Conservation (phyloP, 768 basidiomycete species). For the Terana coerulea region DNA sequence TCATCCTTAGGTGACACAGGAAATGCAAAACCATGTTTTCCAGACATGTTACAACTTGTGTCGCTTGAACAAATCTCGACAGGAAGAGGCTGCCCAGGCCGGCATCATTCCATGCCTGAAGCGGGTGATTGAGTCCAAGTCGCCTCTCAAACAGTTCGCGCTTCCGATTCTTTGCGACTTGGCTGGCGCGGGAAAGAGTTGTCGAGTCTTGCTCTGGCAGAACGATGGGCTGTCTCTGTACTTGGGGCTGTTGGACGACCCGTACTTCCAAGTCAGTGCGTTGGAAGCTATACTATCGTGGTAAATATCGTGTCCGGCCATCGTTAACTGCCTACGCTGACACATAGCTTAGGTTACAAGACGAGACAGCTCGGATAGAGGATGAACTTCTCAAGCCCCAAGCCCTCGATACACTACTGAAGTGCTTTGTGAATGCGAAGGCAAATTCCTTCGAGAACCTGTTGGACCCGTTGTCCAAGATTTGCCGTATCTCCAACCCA, state of each 20-base stretch:
- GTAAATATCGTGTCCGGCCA: constrained; percentile 46
- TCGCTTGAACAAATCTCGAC: constrained; percentile 87
- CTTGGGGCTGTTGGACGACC: constrained; percentile 71
- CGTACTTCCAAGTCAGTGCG: constrained; percentile 90
- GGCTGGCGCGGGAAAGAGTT: constrained; percentile 91
- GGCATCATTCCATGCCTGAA: constrained; percentile 92
- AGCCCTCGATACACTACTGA: constrained; percentile 64
- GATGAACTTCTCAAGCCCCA: constrained; percentile 72
- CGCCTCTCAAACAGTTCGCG: constrained; percentile 95
- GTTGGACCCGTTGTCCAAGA: constrained; percentile 89
- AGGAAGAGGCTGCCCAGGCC: constrained; percentile 96
- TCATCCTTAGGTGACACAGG: constrained; percentile 45
- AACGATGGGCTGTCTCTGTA: constrained; percentile 87
- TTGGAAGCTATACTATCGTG: constrained; percentile 89
- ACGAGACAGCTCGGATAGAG: constrained; percentile 92
- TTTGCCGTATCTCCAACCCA: constrained; percentile 72
- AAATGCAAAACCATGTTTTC: constrained; percentile 96
- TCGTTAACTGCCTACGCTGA: too few relatives aligned
- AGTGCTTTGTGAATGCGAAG: constrained; percentile 81
- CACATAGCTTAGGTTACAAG: constrained; percentile 83
- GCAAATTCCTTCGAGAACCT: constrained; percentile 90
- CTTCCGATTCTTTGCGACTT: constrained; percentile 96
- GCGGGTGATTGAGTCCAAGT: constrained; percentile 81
- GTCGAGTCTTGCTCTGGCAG: constrained; percentile 87
- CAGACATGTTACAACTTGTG: constrained; percentile 97